Base-by-base conservation (phyloP, 2,329 filamentous ascomycete genomes). In the Helminthosporium solani region DNA sequence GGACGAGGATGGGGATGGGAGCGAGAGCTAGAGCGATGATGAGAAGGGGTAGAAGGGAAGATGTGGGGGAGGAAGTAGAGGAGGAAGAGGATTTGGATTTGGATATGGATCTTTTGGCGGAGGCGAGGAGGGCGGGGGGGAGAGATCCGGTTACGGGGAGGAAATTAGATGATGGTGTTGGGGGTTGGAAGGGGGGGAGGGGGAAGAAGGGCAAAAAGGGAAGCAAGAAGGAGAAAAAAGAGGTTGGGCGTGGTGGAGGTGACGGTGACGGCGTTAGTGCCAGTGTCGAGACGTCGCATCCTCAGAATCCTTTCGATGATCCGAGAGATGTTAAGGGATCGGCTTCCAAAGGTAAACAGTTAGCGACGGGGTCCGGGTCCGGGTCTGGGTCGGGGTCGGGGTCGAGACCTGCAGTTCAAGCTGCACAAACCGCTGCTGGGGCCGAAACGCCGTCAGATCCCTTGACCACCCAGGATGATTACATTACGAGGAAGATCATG, bases 111-210 rank as follows among this genome's bases (percentile, higher is more conserved):
- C 44, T 53, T 20, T 45, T 63, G 8, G 60, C 57, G 14, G 54
- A 63, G 46, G 60, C 61, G 7, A 49, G 59, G 30, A 16, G 40
- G 33, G 42, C 43, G 11, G 49, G 48, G 0, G 55, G 58, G 0
- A 45, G 56, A n/a, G 50, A 65, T 31, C 52, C 50, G 2, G 40
- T 57, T 2, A 63, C 60, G 2, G 61, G 59, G 23, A 46, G 19
- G 27, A 14, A 18, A 6, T 3, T 31, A 3, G 7, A n/a, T 38
- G 21, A 12, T 12, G 14, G n/a, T 27, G 28, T 18, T n/a, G 18
- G 5, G 7, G 18, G 8, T 6, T 3, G 15, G 12, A 11, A 27
- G 12, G 14, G 21, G 3, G 8, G 12, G 21, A 14, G 5, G 14
- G 15, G 25, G 21, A 27, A 4, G 34, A 14, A n/a, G 14, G 28